Percentiles rank a stretch among this genome's conserved stretches.
phyloP scores from a whole-genome alignment of 257 asterid genomes.

The Gardenia jasminoides region DNA sequence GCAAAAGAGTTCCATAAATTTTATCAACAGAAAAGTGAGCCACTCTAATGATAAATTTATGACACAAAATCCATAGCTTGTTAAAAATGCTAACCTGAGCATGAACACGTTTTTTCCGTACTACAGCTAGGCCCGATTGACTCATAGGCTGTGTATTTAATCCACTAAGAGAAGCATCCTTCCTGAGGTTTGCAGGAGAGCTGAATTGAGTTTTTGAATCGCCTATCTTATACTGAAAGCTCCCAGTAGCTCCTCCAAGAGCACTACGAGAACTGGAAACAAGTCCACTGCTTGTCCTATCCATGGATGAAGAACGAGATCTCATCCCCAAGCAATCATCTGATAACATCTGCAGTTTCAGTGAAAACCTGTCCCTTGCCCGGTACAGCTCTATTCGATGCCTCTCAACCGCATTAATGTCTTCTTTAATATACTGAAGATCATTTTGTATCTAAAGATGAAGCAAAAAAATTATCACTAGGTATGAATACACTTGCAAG shows the following conservation, averaged over 20 bases:
- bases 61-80: conserved; percentile 8
- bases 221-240: conserved; percentile 41
- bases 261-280: conserved; percentile 49
- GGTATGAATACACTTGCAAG: neutral
- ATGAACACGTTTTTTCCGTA: conserved; percentile 69
- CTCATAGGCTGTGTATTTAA: conserved; percentile 54
- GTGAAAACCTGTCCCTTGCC: conserved; percentile 65
- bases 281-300: conserved; percentile 45
- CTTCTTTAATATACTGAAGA: conserved; percentile 63
- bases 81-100: conserved; percentile 57
- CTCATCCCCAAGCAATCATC: conserved; percentile 46
- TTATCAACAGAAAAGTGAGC: neutral
- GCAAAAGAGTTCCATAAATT: neutral
- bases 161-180: conserved; percentile 50
- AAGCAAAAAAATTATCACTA: conserved; percentile 9
- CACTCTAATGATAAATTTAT: neutral
- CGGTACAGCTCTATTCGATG: conserved; percentile 61
- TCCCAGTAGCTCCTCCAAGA: conserved; percentile 48
- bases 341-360: conserved; percentile 54
- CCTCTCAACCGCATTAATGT: conserved; percentile 64
- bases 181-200: conserved; percentile 42
- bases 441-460: conserved; percentile 57
- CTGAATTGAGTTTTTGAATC: conserved; percentile 42
- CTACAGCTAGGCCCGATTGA: conserved; percentile 64
- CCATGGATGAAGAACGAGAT: conserved; percentile 45